Base-by-base conservation (phyloP, 2,329 filamentous ascomycete genomes). In the Juglanconis oblonga region DNA sequence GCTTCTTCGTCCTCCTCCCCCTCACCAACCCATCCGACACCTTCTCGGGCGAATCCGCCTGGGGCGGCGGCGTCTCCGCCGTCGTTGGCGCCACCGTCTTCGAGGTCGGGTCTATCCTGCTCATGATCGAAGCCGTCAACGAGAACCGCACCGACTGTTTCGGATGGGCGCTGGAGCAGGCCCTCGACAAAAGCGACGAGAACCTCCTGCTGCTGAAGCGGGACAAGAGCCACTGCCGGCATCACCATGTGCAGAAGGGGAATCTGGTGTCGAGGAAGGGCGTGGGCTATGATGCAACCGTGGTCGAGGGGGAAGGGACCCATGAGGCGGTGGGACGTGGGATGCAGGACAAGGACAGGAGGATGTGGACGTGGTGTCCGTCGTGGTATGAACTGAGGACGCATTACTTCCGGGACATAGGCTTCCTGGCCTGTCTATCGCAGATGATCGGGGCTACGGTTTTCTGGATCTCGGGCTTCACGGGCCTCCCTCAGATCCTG, bases 1-100 rank as follows among this genome's bases (percentile, higher is more conserved):
- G 81, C 1, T 87, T 87, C 69, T 89, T 89, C 67, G 80, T 81
- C 5, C 88, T 81, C 76, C 74, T 89, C 1, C 88, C 88, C 0
- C 71, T 86, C 1, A 75, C 76, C 31, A 70, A 73, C 6, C 86
- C 86, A 0, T 74, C 68, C 0, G 79, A 79, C 0, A 78, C 80
- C 58, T 89, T 89, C 65, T 49, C 72, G 0, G 76, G 76, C 35
- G 86, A 89, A 70, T 71, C 74, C 1, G 62, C 76, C 7, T 74
- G 76, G 64, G 87, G 77, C 0, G 86, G 84, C 3, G 88, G 87
- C 1, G 77, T 88, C 29, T 85, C 82, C 0, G 86, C 84, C 0
- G 85, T 88, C 66, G 78, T 90, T n/a, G 87, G 87, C 4, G 86
- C 86, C 0, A 87, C 85, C 0, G 73, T 90, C 6, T 90, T 91